Percentiles rank a stretch among this genome's conserved stretches.
These are phyloP conservation scores for Davidsoniella neocaledoniae DNA, from an alignment of 2,329 filamentous ascomycete genomes.

Conservation along the genomic window DNA sequence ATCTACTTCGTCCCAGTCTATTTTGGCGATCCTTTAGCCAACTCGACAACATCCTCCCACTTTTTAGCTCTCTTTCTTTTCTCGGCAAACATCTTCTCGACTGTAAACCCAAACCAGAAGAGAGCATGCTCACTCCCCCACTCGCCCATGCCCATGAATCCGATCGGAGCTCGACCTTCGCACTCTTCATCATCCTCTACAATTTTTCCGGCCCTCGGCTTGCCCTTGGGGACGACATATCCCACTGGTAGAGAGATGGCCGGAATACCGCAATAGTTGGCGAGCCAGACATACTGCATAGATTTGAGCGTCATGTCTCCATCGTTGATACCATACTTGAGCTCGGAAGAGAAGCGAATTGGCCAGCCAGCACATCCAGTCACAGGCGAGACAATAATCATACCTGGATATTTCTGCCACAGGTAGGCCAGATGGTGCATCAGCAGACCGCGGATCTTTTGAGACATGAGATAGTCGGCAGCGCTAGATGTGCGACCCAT, in stretches of 20 bases:
- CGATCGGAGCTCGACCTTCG: constrained; percentile 30
- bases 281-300: constrained; percentile 35
- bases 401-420: constrained; percentile 46
- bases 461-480: constrained; percentile 50
- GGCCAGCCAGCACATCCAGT: constrained; percentile 33
- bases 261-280: constrained; percentile 33
- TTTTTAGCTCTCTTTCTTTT: constrained; percentile 20
- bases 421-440: constrained; percentile 56
- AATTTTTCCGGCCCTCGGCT: constrained; percentile 18
- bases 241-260: constrained; percentile 29
- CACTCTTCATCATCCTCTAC: constrained; percentile 18
- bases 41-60: constrained; percentile 30
- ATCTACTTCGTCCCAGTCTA: neutral
- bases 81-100: constrained; percentile 24
- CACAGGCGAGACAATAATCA: constrained; percentile 57
- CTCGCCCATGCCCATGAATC: constrained; percentile 38
- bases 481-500: constrained; percentile 45
- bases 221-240: constrained; percentile 24
- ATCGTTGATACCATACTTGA: constrained; percentile 27
- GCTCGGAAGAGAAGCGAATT: constrained; percentile 22
- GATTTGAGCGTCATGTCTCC: constrained; percentile 28
- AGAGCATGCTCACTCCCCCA: constrained; percentile 35
- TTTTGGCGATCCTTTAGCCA: constrained; percentile 16
- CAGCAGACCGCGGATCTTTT: constrained; percentile 50
- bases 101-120: constrained; percentile 31